These are phyloP conservation scores for Ceratocystis diversiconidia DNA, from an alignment of 2,329 filamentous ascomycete genomes.

Conservation along the genomic window DNA sequence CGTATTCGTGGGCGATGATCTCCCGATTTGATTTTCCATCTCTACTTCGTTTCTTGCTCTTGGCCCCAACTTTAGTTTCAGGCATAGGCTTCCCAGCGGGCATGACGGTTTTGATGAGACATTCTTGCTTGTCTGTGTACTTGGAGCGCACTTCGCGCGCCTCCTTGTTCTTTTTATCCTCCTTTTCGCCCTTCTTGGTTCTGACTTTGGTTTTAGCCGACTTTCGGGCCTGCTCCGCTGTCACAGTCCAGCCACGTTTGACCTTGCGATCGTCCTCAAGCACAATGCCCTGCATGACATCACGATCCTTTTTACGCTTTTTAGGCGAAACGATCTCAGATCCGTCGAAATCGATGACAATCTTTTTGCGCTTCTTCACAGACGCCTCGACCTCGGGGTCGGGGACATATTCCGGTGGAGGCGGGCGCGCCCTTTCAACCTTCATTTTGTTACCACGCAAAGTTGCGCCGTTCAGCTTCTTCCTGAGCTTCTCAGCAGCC, in stretches of 20 bases:
- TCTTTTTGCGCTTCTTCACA: conserved; percentile 32
- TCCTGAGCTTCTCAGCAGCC: conserved; percentile 82
- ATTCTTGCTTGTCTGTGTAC: conserved; percentile 67
- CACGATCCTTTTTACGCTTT: conserved; percentile 38
- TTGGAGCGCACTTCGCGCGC: conserved; percentile 54
- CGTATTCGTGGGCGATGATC: conserved; percentile 74
- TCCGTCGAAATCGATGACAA: conserved; percentile 22
- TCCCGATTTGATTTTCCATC: conserved; percentile 38
- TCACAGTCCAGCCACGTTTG: conserved; percentile 79
- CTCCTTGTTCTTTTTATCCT: conserved; percentile 38
- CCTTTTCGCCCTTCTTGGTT: conserved; percentile 28
- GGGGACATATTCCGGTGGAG: conserved; percentile 32
- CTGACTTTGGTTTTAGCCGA: conserved; percentile 32
- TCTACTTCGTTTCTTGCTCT: conserved; percentile 46
- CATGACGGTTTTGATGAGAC: conserved; percentile 70
- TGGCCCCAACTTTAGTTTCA: conserved; percentile 30
- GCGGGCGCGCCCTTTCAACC: conserved; percentile 58
- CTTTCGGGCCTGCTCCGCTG: conserved; percentile 35
- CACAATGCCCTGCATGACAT: conserved; percentile 51
- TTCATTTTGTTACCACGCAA: conserved; percentile 74
- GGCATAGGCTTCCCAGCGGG: conserved; percentile 33
- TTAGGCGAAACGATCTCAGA: conserved; percentile 24
- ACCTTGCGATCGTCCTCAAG: conserved; percentile 62
- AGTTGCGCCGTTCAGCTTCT: conserved; percentile 76
- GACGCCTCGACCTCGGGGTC: conserved; percentile 25